These are phyloP conservation scores for barley (Hordeum vulgare) DNA, from an alignment of 176 grass and related monocot genomes.

Conservation along the genomic window DNA sequence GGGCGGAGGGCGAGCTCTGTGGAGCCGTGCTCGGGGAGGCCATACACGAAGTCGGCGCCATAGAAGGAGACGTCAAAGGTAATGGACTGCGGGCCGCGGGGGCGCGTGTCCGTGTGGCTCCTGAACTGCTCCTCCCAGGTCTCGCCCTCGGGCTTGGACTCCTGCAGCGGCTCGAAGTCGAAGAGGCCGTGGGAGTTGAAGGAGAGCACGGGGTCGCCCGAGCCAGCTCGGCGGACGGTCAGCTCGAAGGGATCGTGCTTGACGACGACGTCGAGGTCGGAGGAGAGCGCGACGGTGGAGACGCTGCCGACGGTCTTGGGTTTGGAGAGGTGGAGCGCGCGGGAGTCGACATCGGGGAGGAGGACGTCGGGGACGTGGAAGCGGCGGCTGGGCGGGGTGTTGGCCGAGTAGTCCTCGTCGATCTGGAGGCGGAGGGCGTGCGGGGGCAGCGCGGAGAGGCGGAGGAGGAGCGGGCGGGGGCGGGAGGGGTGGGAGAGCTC, in stretches of 20 bases:
- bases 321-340: constrained; percentile 46
- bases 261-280: constrained; percentile 58
- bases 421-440: constrained; percentile 71
- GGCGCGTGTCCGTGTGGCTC: constrained; percentile 85
- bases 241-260: constrained; percentile 81
- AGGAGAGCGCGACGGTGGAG: constrained; percentile 63
- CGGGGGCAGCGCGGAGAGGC: constrained; percentile 64
- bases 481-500: constrained; percentile 44
- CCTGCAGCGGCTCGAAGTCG: constrained; percentile 76
- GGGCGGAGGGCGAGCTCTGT: constrained; percentile 60
- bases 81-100: constrained; percentile 79
- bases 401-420: constrained; percentile 63
- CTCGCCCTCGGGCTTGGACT: constrained; percentile 49
- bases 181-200: constrained; percentile 90
- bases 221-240: constrained; percentile 32
- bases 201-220: constrained; percentile 55
- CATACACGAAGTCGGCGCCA: constrained; percentile 83
- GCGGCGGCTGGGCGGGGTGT: constrained; percentile 39
- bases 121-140: constrained; percentile 79
- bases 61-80: constrained; percentile 88
- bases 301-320: constrained; percentile 22
- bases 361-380: constrained; percentile 88
- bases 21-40: constrained; percentile 82
- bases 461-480: constrained; percentile 51
- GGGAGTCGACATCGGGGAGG: constrained; percentile 57